phyloP scores from a whole-genome alignment of 1,139 yeast species.

The Diutina ranongensis region DNA sequence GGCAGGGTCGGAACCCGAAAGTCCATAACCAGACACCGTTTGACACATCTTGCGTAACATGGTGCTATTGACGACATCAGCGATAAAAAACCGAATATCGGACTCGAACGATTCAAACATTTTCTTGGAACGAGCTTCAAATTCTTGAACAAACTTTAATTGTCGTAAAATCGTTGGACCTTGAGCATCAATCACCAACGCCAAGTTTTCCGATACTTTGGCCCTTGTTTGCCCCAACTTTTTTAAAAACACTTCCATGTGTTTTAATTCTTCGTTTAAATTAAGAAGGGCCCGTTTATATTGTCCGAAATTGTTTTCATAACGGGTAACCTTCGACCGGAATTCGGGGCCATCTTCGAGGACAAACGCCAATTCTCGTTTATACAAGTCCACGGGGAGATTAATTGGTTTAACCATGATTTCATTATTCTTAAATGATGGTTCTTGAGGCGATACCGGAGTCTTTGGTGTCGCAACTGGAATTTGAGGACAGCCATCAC shows the following conservation, averaged over 20 bases:
- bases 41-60: slow-evolving; percentile 17
- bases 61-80: slow-evolving; percentile 22
- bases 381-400: neutral
- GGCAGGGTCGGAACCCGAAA: slow-evolving; percentile 7
- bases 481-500: neutral
- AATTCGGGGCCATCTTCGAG: slow-evolving; percentile 71
- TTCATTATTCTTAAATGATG: neutral
- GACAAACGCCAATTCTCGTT: slow-evolving; percentile 18
- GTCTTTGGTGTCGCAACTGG: neutral
- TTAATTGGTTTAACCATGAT: neutral
- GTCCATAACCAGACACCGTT: slow-evolving; percentile 8
- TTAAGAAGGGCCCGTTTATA: slow-evolving; percentile 28
- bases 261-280: slow-evolving; percentile 13
- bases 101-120: slow-evolving; percentile 25
- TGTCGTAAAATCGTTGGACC: slow-evolving; percentile 10
- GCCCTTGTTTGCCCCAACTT: slow-evolving; percentile 9
- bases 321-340: slow-evolving; percentile 40
- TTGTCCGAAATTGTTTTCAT: slow-evolving; percentile 42
- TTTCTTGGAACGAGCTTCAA: slow-evolving; percentile 9
- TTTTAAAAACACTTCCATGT: slow-evolving; percentile 7
- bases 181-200: slow-evolving; percentile 13
- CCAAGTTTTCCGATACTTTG: slow-evolving; percentile 17
- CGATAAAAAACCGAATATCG: slow-evolving; percentile 20
- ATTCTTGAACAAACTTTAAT: slow-evolving; percentile 10
- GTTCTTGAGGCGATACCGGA: neutral